Evolutionary conservation across 192 early-diverging fungal species (phyloP), one percentile per base, ranked within the genome.

Genomic region (Gamsiella multidivaricata): DNA sequence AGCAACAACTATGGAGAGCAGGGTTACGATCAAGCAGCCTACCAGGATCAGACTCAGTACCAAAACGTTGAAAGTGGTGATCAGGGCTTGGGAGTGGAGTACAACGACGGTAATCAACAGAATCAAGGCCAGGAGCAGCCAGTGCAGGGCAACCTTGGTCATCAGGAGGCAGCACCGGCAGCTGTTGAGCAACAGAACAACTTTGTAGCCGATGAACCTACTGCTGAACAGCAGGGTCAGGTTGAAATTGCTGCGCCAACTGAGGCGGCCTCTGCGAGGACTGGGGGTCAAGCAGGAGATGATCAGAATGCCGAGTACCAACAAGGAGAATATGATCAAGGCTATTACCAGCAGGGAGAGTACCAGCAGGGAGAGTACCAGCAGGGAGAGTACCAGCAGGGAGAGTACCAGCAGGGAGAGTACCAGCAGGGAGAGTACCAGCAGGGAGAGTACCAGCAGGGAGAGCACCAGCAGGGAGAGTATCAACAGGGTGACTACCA

Each of bases 311-410:
- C 12, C 0, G 46, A 59, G n/a, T 60, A 75, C 42, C 63, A 75
- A 25, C 36, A 73, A 54, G 64, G 50, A 17, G 50, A 75, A 11
- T 75, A 66, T n/a, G 53, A 57, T 43, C 61, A 72, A 29, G 61
- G 53, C 9, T 49, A 66, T 15, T 60, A 76, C 41, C 73, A 76
- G 31, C 57, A 62, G 31, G 51, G 62, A n/a, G 56, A 69, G 45
- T 59, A 59, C 55, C 66, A 69, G 32, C 37, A 57, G 29, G 42
- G 64, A 29, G 52, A 66, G 8, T 66, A 55, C 53, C 43, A 45
- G 39, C 52, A 65, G 22, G 63, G 49, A 15, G 52, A 65, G 14
- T 64, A 64, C 51, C 39, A 54, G 22, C 52, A 65, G n/a, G 54
- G 41, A 11, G 53, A 54, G 2, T 65, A 65, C 26, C 63, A 65